Conservation (phyloP, 106 monocot species). For the Narthecium ossifragum region DNA sequence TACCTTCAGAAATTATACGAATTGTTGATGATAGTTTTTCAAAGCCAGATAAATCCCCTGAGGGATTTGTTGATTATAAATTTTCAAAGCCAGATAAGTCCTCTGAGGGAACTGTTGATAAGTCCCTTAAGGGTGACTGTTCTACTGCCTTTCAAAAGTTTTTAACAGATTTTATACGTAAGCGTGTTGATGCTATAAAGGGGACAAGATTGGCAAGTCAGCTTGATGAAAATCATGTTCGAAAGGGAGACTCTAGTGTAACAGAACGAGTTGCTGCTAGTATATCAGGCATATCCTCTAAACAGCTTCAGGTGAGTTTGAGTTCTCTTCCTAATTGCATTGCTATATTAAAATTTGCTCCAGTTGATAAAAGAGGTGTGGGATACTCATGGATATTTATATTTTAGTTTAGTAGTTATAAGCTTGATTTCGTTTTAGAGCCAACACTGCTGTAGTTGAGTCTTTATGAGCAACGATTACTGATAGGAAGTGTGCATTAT, state of each 20-base stretch:
- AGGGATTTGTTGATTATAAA: slow-evolving; percentile 40
- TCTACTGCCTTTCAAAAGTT: slow-evolving; percentile 53
- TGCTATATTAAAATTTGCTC: too few relatives aligned
- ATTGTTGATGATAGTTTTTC: slow-evolving; percentile 35
- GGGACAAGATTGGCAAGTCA: slow-evolving; percentile 45
- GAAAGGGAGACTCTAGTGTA: slow-evolving; percentile 12
- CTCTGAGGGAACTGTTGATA: too few relatives aligned
- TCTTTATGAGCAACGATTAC: too few relatives aligned
- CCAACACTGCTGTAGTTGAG: too few relatives aligned
- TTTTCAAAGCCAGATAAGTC: slow-evolving; percentile 22
- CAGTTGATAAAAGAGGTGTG: too few relatives aligned
- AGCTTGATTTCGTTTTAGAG: too few relatives aligned
- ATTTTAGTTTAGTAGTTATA: too few relatives aligned
- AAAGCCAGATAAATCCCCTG: slow-evolving; percentile 37
- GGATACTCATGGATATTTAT: too few relatives aligned
- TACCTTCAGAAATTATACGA: slow-evolving; percentile 50
- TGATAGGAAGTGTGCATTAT: too few relatives aligned
- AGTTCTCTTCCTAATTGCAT: background rate
- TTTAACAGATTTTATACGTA: slow-evolving; percentile 47
- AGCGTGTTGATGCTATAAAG: slow-evolving; percentile 23
- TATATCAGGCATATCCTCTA: slow-evolving; percentile 76
- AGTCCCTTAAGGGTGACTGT: slow-evolving; percentile 50
- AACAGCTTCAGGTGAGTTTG: slow-evolving; percentile 70
- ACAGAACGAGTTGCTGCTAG: slow-evolving; percentile 52
- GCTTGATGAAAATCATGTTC: slow-evolving; percentile 41